A percentile compares a stretch with the other conserved stretches of the same genome.
Evolutionary conservation across 2,329 filamentous ascomycete genomes (phyloP).

Genomic region (Stagonosporopsis cucurbitacearum): DNA sequence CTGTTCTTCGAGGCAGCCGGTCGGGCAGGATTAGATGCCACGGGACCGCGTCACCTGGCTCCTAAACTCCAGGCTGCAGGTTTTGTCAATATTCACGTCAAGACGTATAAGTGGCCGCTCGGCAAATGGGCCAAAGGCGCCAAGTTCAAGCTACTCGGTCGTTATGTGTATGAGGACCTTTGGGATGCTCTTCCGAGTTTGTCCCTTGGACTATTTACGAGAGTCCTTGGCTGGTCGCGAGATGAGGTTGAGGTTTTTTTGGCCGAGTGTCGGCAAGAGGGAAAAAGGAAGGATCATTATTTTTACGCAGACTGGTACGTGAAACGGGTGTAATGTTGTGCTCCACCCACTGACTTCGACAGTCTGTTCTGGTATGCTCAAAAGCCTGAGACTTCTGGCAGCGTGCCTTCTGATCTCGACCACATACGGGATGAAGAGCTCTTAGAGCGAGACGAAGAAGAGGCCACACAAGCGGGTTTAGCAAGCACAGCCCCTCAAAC

Average conservation of each 20-base stretch:
- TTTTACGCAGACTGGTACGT: slow-evolving; percentile 39
- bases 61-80: slow-evolving; percentile 31
- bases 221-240: slow-evolving; percentile 36
- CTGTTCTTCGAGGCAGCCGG: slow-evolving; percentile 35
- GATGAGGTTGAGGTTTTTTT: slow-evolving; percentile 41
- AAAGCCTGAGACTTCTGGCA: slow-evolving; percentile 22
- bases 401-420: slow-evolving; percentile 5
- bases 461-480: background rate
- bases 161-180: slow-evolving; percentile 36
- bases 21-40: slow-evolving; percentile 48
- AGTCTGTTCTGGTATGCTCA: slow-evolving; percentile 38
- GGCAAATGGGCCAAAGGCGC: slow-evolving; percentile 43
- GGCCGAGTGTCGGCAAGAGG: slow-evolving; percentile 34
- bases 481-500: background rate
- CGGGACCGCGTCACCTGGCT: slow-evolving; percentile 49
- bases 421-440: slow-evolving; percentile 30
- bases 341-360: slow-evolving; percentile 1
- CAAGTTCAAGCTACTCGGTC: slow-evolving; percentile 37
- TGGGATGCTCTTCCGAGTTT: slow-evolving; percentile 38
- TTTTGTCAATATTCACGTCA: slow-evolving; percentile 37
- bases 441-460: slow-evolving; percentile 33
- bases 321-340: background rate
- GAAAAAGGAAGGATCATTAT: slow-evolving; percentile 34
- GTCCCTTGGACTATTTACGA: slow-evolving; percentile 37
- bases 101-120: slow-evolving; percentile 42